Evolutionary conservation across 2,329 filamentous ascomycete genomes (phyloP), one percentile per base, ranked within the genome.

Genomic region (Phialemonium atrogriseum): DNA sequence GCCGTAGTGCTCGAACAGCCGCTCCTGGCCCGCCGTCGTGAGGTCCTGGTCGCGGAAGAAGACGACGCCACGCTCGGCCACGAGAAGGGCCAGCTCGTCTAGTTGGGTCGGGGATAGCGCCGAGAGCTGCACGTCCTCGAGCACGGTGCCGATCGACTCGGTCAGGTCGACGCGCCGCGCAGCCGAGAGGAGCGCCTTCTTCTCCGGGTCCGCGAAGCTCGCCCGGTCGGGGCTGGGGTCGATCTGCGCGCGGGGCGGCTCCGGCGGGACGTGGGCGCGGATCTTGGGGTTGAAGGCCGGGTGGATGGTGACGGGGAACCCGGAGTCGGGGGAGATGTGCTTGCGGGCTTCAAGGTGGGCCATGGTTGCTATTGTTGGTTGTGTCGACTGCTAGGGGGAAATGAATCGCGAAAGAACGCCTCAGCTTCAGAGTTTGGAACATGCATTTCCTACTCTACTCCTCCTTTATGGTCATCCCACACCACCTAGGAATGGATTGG

Each of bases 31-130:
- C 28, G 56, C 56, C 2, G 53, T 65, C 30, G 49, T 59, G n/a
- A 68, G 51, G 42, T 67, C 60, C 37, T 70, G 66, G 32, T 57
- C 51, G 10, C 61, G 56, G 38, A 68, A 66, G 41, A 68, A 67
- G 14, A 66, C 60, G 1, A 66, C 64, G 1, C 64, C 64, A 2
- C 65, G 54, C 39, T 68, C 60, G 10, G 54, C 55, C 4, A 65
- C 60, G 3, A 70, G 49, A 1, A 66, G 47, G 1, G 67, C 67
- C 4, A 72, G 53, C 34, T 71, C 67, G 39, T 72, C 66, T 3
- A 69, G 55, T 16, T 70, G 66, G 9, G 55, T 43, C 4, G 54
- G 50, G 3, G 44, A 59, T 7, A 72, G 47, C 13, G 60, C 58
- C 0, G 61, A 66, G 2, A 70, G 51, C 35, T 71, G 64, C 18